Percentiles rank a stretch among this genome's conserved stretches.
Evolutionary conservation across 495 filamentous ascomycete genomes (phyloP).

Genomic region (Cladorrhinum samala): DNA sequence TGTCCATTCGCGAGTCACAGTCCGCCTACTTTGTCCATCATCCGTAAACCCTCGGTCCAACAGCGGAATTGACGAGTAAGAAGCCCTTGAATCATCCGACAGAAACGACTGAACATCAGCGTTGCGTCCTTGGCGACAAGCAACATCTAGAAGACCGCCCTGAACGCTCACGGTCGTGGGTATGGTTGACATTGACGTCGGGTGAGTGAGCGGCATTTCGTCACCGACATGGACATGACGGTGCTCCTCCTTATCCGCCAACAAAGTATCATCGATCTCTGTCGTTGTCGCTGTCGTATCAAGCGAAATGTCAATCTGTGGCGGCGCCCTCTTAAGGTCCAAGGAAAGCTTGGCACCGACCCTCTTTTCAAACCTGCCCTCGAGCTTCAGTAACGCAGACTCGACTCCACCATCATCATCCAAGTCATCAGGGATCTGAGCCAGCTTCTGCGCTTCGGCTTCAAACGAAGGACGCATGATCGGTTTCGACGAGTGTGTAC

Average conservation of each 20-base stretch:
- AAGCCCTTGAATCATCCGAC: slow-evolving; percentile 47
- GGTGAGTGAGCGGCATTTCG: slow-evolving; percentile 9
- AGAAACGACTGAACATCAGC: slow-evolving; percentile 39
- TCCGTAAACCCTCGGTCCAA: slow-evolving; percentile 68
- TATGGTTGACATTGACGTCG: slow-evolving; percentile 21
- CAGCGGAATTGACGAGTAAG: slow-evolving; percentile 71
- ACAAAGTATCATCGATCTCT: slow-evolving; percentile 10
- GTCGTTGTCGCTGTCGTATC: slow-evolving; percentile 12
- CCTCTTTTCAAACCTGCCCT: slow-evolving; percentile 71
- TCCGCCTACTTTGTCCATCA: slow-evolving; percentile 37
- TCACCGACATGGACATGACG: slow-evolving; percentile 42
- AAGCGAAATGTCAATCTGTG: slow-evolving; percentile 9
- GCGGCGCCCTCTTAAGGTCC: slow-evolving; percentile 23
- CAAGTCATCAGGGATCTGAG: slow-evolving; percentile 77
- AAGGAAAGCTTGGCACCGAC: slow-evolving; percentile 33
- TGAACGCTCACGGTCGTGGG: slow-evolving; percentile 14
- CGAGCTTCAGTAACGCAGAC: slow-evolving; percentile 83
- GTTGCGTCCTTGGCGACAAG: slow-evolving; percentile 11
- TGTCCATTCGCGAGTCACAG: slow-evolving; percentile 37
- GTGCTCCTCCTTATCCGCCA: slow-evolving; percentile 41
- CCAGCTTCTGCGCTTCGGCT: slow-evolving; percentile 79
- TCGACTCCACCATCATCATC: slow-evolving; percentile 88
- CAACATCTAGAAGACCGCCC: slow-evolving; percentile 20
- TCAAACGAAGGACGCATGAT: slow-evolving; percentile 83
- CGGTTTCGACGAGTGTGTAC: slow-evolving; percentile 68